Conservation (phyloP, 805 yeast species). For the Saccharomycopsis babjevae region DNA sequence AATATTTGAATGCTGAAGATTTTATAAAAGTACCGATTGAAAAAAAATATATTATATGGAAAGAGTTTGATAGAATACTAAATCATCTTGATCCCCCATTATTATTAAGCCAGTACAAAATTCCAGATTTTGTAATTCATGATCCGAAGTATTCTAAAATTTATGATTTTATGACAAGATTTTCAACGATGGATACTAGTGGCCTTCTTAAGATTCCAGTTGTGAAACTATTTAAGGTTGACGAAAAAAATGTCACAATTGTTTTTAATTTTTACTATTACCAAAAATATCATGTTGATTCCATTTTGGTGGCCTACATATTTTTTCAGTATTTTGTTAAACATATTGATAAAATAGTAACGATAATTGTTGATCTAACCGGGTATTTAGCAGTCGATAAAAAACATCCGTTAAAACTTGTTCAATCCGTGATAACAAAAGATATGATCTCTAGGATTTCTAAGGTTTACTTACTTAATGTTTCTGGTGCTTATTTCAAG, state of each 20-base stretch:
- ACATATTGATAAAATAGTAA: conserved; percentile 59
- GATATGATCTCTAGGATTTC: not conserved
- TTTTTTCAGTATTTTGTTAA: conserved; percentile 58
- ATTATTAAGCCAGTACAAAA: conserved; percentile 43
- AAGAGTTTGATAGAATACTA: conserved; percentile 24
- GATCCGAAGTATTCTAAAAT: conserved; percentile 40
- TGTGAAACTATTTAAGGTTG: conserved; percentile 51
- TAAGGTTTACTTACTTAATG: conserved; percentile 2
- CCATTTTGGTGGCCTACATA: conserved; percentile 26
- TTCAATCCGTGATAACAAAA: conserved; percentile 2
- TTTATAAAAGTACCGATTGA: not conserved
- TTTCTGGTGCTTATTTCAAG: not conserved
- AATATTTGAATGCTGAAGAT: not conserved
- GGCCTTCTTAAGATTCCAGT: conserved; percentile 34
- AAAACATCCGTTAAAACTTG: not conserved
- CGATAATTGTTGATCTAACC: conserved; percentile 59
- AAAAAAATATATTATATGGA: not conserved
- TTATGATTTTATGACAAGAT: conserved; percentile 64
- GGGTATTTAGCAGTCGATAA: conserved; percentile 30
- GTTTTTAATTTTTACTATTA: conserved; percentile 40
- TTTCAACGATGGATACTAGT: conserved; percentile 41
- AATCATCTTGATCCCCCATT: conserved; percentile 49
- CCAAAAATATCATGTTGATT: conserved; percentile 15
- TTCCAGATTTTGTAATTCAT: conserved; percentile 42
- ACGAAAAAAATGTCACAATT: conserved; percentile 62